These are phyloP conservation scores for Colletotrichum gloeosporioides DNA, from an alignment of 2,329 filamentous ascomycete species.

Conservation along the genomic window DNA sequence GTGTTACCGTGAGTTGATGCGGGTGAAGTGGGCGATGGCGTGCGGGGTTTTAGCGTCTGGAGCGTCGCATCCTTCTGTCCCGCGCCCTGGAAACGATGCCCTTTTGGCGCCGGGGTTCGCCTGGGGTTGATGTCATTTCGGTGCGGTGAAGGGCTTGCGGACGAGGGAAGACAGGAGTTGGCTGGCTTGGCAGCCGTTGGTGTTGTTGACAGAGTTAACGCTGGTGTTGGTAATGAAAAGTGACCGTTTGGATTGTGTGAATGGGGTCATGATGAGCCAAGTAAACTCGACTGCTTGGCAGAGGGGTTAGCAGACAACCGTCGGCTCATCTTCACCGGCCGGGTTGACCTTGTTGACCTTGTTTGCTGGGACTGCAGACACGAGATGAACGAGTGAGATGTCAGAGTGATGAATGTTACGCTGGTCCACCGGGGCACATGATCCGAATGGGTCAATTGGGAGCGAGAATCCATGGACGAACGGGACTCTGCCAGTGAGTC, in stretches of 20 bases:
- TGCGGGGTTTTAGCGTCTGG: slow-evolving; percentile 19
- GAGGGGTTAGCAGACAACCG: neutral
- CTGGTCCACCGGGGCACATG: slow-evolving; percentile 1
- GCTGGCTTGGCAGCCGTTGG: neutral
- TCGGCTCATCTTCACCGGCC: neutral
- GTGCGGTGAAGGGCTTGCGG: neutral
- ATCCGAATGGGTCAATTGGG: slow-evolving; percentile 1
- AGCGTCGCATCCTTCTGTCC: slow-evolving; percentile 16
- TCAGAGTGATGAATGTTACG: neutral
- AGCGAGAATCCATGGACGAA: neutral
- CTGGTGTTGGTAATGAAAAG: neutral
- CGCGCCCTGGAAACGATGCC: slow-evolving; percentile 3
- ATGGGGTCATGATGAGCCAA: neutral
- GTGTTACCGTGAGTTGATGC: neutral
- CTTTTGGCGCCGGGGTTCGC: neutral
- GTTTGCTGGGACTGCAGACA: neutral
- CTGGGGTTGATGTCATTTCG: slow-evolving; percentile 10
- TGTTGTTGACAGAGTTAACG: too few relatives aligned
- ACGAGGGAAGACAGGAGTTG: neutral
- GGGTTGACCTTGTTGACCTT: neutral
- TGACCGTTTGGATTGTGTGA: neutral
- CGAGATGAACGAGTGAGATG: slow-evolving; percentile 12
- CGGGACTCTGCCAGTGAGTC: neutral
- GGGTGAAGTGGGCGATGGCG: neutral
- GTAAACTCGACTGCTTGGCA: neutral